phyloP scores from a whole-genome alignment of 192 early-diverging fungal species.

The Podila epigama region DNA sequence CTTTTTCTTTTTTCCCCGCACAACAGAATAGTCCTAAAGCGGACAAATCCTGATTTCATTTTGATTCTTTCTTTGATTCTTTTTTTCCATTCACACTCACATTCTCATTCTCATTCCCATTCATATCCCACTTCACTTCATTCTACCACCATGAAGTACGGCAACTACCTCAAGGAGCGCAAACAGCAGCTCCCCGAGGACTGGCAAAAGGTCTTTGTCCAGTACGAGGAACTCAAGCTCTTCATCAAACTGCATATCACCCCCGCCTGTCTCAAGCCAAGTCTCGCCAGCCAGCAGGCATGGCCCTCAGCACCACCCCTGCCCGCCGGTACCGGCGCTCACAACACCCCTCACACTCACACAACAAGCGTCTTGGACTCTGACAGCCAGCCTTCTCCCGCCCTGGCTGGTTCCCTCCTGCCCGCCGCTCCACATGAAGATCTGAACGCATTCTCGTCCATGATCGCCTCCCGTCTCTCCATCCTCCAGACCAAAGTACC shows the following conservation, averaged over 20 bases:
- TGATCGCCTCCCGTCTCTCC: constrained; percentile 63
- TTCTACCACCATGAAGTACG: constrained; percentile 71
- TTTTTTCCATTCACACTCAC: too few relatives aligned
- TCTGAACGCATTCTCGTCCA: constrained; percentile 59
- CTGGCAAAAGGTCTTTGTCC: constrained; percentile 75
- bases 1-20: too few relatives aligned
- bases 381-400: constrained; percentile 50
- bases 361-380: constrained; percentile 53
- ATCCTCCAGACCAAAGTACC: constrained; percentile 66
- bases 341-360: not conserved
- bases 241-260: constrained; percentile 71
- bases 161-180: constrained; percentile 71
- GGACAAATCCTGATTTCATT: not conserved
- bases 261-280: constrained; percentile 59
- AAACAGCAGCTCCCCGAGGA: constrained; percentile 66
- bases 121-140: not conserved
- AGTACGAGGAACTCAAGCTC: constrained; percentile 73
- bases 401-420: constrained; percentile 35
- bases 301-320: constrained; percentile 41
- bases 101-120: not conserved
- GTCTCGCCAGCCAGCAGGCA: constrained; percentile 51
- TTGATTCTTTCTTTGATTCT: not conserved
- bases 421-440: constrained; percentile 29
- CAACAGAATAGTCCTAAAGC: not conserved
- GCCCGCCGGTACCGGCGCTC: constrained; percentile 17